Percentiles rank a stretch among this genome's conserved stretches.
Evolutionary conservation across 2,329 filamentous ascomycete genomes (phyloP).

Genomic region (Cladosporium sp.): DNA sequence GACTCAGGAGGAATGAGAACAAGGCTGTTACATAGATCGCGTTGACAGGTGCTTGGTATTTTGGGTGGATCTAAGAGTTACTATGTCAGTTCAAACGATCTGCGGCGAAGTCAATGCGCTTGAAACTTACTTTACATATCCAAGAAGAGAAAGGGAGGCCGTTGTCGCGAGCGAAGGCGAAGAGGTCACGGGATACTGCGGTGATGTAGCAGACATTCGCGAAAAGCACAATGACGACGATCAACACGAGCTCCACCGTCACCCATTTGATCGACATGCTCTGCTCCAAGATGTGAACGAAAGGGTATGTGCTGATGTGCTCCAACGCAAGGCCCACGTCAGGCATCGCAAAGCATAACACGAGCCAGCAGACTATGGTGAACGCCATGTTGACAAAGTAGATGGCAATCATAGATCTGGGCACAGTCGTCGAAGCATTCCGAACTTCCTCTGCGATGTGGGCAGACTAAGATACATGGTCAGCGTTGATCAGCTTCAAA

Average conservation of each 20-base stretch:
- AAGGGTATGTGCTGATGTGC: constrained; percentile 31
- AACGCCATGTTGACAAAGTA: constrained; percentile 16
- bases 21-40: constrained; percentile 42
- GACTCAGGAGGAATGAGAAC: constrained; percentile 36
- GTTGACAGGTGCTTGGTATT: constrained; percentile 14
- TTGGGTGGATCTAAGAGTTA: constrained; percentile 7
- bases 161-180: constrained; percentile 33
- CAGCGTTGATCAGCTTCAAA: constrained; percentile 8
- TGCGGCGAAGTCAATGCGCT: constrained; percentile 5
- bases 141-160: constrained; percentile 31
- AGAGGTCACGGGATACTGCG: constrained; percentile 17
- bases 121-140: constrained; percentile 17
- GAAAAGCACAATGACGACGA: constrained; percentile 13
- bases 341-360: constrained; percentile 31
- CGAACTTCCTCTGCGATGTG: constrained; percentile 18
- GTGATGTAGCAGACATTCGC: constrained; percentile 30
- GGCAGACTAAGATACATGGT: background rate
- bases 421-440: constrained; percentile 13
- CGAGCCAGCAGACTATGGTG: constrained; percentile 22
- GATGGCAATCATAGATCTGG: constrained; percentile 13
- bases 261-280: constrained; percentile 15
- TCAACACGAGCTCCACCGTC: constrained; percentile 13
- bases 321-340: constrained; percentile 23
- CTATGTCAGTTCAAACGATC: background rate
- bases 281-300: constrained; percentile 30